These are phyloP conservation scores for Phytopythium mirpurense DNA, from an alignment of 352 stramenopile genomes.

Conservation along the genomic window DNA sequence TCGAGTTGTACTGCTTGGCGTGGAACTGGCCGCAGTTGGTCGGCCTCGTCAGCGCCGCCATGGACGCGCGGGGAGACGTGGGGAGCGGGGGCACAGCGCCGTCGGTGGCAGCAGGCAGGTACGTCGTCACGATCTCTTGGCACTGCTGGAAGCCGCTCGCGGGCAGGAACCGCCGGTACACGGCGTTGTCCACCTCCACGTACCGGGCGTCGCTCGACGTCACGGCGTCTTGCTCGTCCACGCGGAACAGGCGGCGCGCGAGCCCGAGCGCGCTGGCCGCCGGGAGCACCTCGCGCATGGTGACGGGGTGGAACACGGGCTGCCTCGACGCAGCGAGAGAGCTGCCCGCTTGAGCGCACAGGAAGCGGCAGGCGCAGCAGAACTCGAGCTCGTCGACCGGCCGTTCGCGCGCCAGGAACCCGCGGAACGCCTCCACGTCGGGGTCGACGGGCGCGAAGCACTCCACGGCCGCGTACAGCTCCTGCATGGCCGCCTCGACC, in stretches of 20 bases:
- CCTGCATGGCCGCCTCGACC: constrained; percentile 37
- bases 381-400: constrained; percentile 58
- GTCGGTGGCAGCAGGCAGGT: constrained; percentile 23
- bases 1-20: constrained; percentile 38
- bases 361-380: constrained; percentile 44
- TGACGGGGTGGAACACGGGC: constrained; percentile 41
- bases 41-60: constrained; percentile 21
- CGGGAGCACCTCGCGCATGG: constrained; percentile 56
- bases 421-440: constrained; percentile 56
- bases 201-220: constrained; percentile 25
- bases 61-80: constrained; percentile 11
- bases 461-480: constrained; percentile 23
- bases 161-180: constrained; percentile 56
- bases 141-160: constrained; percentile 43
- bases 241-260: constrained; percentile 42
- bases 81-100: neutral
- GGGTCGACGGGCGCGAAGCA: constrained; percentile 35
- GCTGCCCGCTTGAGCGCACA: constrained; percentile 13
- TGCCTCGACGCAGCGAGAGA: constrained; percentile 16
- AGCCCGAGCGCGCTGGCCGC: constrained; percentile 32
- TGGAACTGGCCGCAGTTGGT: constrained; percentile 66
- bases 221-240: constrained; percentile 36
- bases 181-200: constrained; percentile 45
- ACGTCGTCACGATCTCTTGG: constrained; percentile 36
- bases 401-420: constrained; percentile 41